Percentiles rank a stretch among this genome's conserved stretches.
Evolutionary conservation across 805 yeast genomes (phyloP).

Genomic region (Tetrapisispora pingtungensis): DNA sequence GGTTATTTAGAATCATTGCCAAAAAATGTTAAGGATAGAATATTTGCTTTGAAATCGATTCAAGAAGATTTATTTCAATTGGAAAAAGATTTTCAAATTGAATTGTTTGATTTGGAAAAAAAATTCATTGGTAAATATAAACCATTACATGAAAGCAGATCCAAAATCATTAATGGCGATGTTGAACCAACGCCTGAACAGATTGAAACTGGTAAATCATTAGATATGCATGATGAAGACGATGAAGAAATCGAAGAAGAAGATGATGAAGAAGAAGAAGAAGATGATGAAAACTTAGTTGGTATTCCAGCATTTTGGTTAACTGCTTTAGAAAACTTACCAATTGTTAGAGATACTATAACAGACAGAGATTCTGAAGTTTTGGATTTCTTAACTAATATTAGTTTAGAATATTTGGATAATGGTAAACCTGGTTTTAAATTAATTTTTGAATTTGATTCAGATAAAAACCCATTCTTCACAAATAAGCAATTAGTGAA

Average conservation of each 20-base stretch:
- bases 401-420: slow-evolving; percentile 68
- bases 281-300: slow-evolving; percentile 31
- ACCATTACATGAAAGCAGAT: slow-evolving; percentile 69
- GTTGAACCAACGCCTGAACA: slow-evolving; percentile 72
- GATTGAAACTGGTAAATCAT: slow-evolving; percentile 64
- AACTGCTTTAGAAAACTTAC: slow-evolving; percentile 83
- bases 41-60: slow-evolving; percentile 70
- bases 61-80: slow-evolving; percentile 71
- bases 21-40: slow-evolving; percentile 58
- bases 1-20: slow-evolving; percentile 81
- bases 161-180: slow-evolving; percentile 59
- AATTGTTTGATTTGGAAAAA: slow-evolving; percentile 76
- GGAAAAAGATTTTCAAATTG: slow-evolving; percentile 87
- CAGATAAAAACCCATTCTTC: slow-evolving; percentile 58
- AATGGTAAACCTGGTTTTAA: slow-evolving; percentile 67
- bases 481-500: slow-evolving; percentile 63
- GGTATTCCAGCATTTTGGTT: slow-evolving; percentile 97
- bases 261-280: slow-evolving; percentile 32
- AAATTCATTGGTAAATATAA: slow-evolving; percentile 60
- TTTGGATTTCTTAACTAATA: slow-evolving; percentile 53
- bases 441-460: slow-evolving; percentile 68
- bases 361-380: slow-evolving; percentile 87
- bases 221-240: slow-evolving; percentile 39
- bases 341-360: slow-evolving; percentile 70
- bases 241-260: slow-evolving; percentile 35